Conservation (phyloP, 805 yeast genomes). For the Yamadazyma scolyti region DNA sequence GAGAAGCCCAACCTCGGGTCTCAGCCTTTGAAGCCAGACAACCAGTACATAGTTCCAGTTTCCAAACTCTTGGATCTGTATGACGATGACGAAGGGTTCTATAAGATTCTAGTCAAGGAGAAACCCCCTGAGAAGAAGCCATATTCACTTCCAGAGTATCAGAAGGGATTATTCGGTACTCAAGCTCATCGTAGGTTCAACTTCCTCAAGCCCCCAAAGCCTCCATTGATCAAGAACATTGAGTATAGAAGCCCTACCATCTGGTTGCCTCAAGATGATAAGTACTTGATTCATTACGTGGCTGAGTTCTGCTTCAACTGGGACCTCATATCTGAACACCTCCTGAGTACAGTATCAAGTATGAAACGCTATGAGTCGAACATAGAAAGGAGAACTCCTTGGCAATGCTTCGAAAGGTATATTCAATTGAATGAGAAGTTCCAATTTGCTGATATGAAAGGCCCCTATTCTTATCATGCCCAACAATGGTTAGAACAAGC, state of each 20-base stretch:
- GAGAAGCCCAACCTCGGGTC: conserved; percentile 13
- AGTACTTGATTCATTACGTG: conserved; percentile 70
- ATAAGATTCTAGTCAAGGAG: conserved; percentile 51
- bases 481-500: conserved; percentile 92
- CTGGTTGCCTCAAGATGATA: conserved; percentile 95
- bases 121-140: conserved; percentile 9
- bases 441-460: conserved; percentile 83
- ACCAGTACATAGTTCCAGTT: conserved; percentile 46
- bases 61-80: conserved; percentile 63
- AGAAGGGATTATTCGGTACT: conserved; percentile 57
- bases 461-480: conserved; percentile 77
- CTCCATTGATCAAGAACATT: conserved; percentile 79
- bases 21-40: conserved; percentile 23
- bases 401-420: conserved; percentile 98
- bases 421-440: conserved; percentile 88
- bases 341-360: conserved; percentile 62
- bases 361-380: conserved; percentile 68
- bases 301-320: conserved; percentile 89
- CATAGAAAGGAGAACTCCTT: conserved; percentile 92
- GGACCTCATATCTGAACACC: conserved; percentile 83
- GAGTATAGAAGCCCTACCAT: conserved; percentile 87
- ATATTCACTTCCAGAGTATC: conserved; percentile 35
- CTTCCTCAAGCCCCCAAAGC: conserved; percentile 80
- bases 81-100: conserved; percentile 64
- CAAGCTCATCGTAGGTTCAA: conserved; percentile 53